Evolutionary conservation across 2,329 filamentous ascomycete genomes (phyloP).

Genomic region (Keithomyces neogunnii): DNA sequence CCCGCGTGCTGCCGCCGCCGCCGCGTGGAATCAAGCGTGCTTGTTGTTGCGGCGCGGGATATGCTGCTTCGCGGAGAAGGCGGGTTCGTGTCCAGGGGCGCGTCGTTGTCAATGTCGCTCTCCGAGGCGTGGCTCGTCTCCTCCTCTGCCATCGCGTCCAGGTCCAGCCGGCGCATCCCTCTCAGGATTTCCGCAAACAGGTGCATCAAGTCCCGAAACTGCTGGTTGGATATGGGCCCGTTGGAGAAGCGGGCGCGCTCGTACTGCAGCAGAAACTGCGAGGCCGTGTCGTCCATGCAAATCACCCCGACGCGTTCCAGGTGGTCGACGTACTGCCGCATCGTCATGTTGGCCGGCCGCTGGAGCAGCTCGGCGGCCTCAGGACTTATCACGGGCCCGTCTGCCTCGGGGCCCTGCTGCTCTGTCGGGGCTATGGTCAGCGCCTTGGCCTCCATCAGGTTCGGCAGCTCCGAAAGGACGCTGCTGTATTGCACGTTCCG

Average conservation of each 20-base stretch:
- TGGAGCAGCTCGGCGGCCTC: constrained; percentile 65
- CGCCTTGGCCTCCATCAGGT: constrained; percentile 86
- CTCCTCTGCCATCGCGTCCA: constrained; percentile 35
- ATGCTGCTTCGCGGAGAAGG: constrained; percentile 28
- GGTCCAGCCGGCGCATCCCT: constrained; percentile 59
- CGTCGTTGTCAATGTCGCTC: constrained; percentile 38
- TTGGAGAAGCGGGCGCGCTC: constrained; percentile 80
- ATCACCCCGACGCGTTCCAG: constrained; percentile 60
- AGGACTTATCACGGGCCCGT: constrained; percentile 45
- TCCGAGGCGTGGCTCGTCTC: constrained; percentile 20
- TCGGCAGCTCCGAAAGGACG: constrained; percentile 76
- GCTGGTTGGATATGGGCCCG: constrained; percentile 54
- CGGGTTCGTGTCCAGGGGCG: constrained; percentile 31
- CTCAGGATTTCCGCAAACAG: constrained; percentile 75
- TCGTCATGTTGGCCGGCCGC: constrained; percentile 59
- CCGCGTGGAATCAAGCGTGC: constrained; percentile 23
- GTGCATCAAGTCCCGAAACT: constrained; percentile 75
- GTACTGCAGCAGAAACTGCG: constrained; percentile 65
- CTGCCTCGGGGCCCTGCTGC: not conserved
- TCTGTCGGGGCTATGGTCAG: constrained; percentile 68
- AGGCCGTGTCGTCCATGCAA: constrained; percentile 32
- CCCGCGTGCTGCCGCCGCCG: constrained; percentile 16
- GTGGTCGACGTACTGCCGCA: constrained; percentile 71
- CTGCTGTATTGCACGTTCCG: constrained; percentile 75
- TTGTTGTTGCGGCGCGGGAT: constrained; percentile 19